Evolutionary conservation across 1,139 yeast species (phyloP), one percentile per base, ranked within the genome.

Genomic region (Protomyces inundatus): DNA sequence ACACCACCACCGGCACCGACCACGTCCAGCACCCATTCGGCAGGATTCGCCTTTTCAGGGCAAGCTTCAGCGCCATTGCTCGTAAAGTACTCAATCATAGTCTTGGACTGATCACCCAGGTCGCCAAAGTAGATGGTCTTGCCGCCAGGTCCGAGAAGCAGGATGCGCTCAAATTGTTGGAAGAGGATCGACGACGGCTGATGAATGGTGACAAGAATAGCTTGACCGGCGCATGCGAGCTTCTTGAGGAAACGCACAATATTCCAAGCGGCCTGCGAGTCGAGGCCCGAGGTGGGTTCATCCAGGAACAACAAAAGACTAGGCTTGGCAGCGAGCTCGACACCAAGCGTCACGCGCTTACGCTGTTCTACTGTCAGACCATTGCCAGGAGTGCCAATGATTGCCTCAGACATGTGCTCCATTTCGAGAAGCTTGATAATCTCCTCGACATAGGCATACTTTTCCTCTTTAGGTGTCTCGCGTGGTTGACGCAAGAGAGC

Each of bases 341-440:
- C 82, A 1, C 93, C 91, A 73, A 89, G 88, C 0, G 93, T 84
- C 1, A 89, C 88, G 68, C 96, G 80, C 70, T 95, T 77, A 70
- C 87, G 87, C 71, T 89, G 96, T 64, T 96, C 96, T 10, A 96
- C 96, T 37, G 93, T 86, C 6, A 89, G 81, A 2, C 96, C 96
- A 4, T 84, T 79, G 51, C 81, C 75, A 46, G 86, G 90, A 58
- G 84, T 82, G 1, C 96, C 96, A 64, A 89, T 83, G 5, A 87
- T 76, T 0, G 87, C 86, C 69, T 88, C 86, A 39, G 90, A 88
- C 75, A 95, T 88, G 69, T 88, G 93, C 64, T 82, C 77, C 51
- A 89, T 77, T 0, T 96, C 96, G 74, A 87, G 82, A 66, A 83
- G 81, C 61, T 84, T 72, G 64, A 89, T 84, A 37, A 88, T 75